Percentiles rank a stretch among this genome's conserved stretches.
Conservation (phyloP, 495 filamentous ascomycete genomes). For the Friedmanniomyces endolithicus region DNA sequence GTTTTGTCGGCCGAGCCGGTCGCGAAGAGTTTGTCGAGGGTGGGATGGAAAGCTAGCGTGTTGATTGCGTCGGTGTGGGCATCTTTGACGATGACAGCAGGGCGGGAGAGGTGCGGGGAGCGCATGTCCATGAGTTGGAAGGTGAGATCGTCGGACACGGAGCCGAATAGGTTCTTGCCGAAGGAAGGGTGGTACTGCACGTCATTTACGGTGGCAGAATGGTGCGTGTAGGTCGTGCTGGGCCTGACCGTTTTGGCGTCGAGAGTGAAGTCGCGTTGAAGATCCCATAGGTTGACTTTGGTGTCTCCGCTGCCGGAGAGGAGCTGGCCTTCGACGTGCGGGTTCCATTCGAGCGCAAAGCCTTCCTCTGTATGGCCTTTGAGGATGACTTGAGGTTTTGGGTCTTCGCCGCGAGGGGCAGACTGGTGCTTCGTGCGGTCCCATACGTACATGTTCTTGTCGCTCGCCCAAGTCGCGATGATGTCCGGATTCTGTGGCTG, state of each 20-base stretch:
- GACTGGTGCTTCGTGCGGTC: slow-evolving; percentile 88
- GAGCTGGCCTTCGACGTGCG: slow-evolving; percentile 66
- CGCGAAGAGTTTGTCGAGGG: slow-evolving; percentile 70
- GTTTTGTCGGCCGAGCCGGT: slow-evolving; percentile 92
- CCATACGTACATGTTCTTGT: slow-evolving; percentile 80
- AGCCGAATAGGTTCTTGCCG: slow-evolving; percentile 69
- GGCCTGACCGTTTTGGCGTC: slow-evolving; percentile 51
- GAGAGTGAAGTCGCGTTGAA: slow-evolving; percentile 2
- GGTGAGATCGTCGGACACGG: slow-evolving; percentile 88
- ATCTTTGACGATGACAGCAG: slow-evolving; percentile 46
- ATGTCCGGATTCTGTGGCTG: slow-evolving; percentile 96
- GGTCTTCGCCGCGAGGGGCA: slow-evolving; percentile 28
- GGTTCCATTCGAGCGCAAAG: slow-evolving; percentile 91
- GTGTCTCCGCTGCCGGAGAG: slow-evolving; percentile 82
- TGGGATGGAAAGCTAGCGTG: slow-evolving; percentile 82
- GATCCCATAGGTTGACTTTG: slow-evolving; percentile 82
- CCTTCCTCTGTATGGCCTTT: slow-evolving; percentile 80
- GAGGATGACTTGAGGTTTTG: slow-evolving; percentile 71
- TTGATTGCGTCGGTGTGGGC: slow-evolving; percentile 88
- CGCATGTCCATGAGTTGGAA: slow-evolving; percentile 84
- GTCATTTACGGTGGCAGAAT: slow-evolving; percentile 85
- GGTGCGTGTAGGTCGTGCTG: slow-evolving; percentile 67
- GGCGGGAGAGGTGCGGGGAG: slow-evolving; percentile 41
- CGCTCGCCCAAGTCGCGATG: slow-evolving; percentile 84
- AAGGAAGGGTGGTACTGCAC: slow-evolving; percentile 78